phyloP scores from a whole-genome alignment of 129 eudicot species.

The Flaveria robusta region DNA sequence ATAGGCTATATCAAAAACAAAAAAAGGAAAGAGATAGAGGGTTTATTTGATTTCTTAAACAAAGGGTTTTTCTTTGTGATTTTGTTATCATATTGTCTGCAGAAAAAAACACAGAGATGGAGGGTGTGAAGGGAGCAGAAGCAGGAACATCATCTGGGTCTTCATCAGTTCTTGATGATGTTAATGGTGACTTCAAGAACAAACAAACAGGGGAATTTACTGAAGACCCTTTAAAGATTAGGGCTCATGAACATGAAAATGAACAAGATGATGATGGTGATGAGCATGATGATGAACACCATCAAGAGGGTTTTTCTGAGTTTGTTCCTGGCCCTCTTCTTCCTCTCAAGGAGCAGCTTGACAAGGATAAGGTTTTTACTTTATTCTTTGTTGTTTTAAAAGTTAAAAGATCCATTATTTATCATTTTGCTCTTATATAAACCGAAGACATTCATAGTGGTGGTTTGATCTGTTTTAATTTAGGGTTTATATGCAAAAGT shows the following conservation, averaged over 20 bases:
- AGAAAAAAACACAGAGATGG: constrained; percentile 43
- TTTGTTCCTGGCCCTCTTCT: constrained; percentile 84
- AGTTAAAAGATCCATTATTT: neutral
- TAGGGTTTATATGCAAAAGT: constrained; percentile 9
- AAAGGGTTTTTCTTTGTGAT: constrained; percentile 1
- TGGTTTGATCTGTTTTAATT: constrained; percentile 17
- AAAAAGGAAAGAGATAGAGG: constrained; percentile 4
- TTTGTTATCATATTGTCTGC: constrained; percentile 15
- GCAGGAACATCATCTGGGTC: constrained; percentile 60
- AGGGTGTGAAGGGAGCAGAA: constrained; percentile 47
- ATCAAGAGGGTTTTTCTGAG: constrained; percentile 38
- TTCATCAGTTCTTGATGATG: constrained; percentile 22
- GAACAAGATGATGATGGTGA: constrained; percentile 24
- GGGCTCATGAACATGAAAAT: constrained; percentile 28
- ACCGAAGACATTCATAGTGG: neutral
- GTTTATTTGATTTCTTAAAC: constrained; percentile 24
- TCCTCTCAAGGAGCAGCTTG: constrained; percentile 83
- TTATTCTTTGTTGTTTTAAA: neutral
- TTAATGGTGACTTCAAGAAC: constrained; percentile 22
- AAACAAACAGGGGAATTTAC: constrained; percentile 24
- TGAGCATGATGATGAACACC: constrained; percentile 42
- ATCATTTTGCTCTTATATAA: neutral
- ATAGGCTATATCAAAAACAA: constrained; percentile 25
- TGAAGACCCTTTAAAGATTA: constrained; percentile 27
- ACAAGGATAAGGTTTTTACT: constrained; percentile 75